phyloP scores from a whole-genome alignment of 2,329 filamentous ascomycete species.

The Lachnellula occidentalis region DNA sequence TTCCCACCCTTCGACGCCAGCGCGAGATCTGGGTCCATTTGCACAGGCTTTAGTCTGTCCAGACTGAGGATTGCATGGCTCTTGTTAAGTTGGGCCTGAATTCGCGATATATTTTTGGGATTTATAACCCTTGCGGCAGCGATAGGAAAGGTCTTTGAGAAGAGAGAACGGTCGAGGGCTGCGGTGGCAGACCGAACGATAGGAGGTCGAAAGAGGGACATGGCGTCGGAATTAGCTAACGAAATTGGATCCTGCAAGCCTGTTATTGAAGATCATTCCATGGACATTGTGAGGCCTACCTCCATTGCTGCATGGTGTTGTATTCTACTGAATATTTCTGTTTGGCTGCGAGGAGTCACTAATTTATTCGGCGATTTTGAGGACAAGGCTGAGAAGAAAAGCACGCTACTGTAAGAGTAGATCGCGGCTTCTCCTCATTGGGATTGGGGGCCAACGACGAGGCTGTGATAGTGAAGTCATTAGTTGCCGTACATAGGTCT shows the following conservation, averaged over 20 bases:
- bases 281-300: slow-evolving; percentile 9
- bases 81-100: slow-evolving; percentile 60
- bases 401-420: background rate
- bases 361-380: slow-evolving; percentile 1
- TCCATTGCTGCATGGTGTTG: slow-evolving; percentile 25
- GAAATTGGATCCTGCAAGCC: slow-evolving; percentile 14
- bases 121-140: slow-evolving; percentile 75
- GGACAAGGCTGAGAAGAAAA: slow-evolving; percentile 12
- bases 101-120: slow-evolving; percentile 65
- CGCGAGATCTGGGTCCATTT: slow-evolving; percentile 53
- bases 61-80: slow-evolving; percentile 61
- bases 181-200: slow-evolving; percentile 69
- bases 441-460: slow-evolving; percentile 1
- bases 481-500: background rate
- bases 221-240: slow-evolving; percentile 32
- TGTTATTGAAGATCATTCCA: background rate
- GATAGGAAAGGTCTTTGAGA: slow-evolving; percentile 68
- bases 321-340: slow-evolving; percentile 2
- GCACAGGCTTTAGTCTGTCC: slow-evolving; percentile 59
- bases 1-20: slow-evolving; percentile 51
- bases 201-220: slow-evolving; percentile 68
- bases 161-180: slow-evolving; percentile 76
- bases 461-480: slow-evolving; percentile 1
- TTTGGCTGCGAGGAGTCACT: slow-evolving; percentile 4
- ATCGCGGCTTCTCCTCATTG: background rate